Base-by-base conservation (phyloP, 192 early-diverging fungal species). In the Coemansia sp. region DNA sequence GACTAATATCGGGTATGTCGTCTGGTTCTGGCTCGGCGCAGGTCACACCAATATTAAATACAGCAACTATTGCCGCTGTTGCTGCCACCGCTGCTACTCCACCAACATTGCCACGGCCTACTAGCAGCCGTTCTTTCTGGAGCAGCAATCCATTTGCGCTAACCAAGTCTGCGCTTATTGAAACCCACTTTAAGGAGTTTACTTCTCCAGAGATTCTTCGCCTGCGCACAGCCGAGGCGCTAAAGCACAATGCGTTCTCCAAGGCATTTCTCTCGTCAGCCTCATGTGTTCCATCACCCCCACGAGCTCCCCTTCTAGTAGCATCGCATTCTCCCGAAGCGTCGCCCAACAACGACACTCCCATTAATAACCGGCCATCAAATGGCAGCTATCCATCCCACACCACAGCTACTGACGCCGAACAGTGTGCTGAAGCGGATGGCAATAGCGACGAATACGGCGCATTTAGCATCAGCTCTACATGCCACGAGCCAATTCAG, bases 171-270 rank as follows among this genome's bases (percentile, higher is more conserved):
- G 43, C 35, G 6, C 24, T 53, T 9, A 43, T 60, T 21, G 58
- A 66, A 15, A 58, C 57, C 15, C 50, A 56, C n/a, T 75, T 80
- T 39, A 60, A 71, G 43, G 43, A 23, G 15, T 55, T 74, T 50
- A 75, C 77, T 1, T 75, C 72, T 25, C 62, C 72, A 22, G 77
- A 80, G 32, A 70, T 80, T 10, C 54, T 80, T 23, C 77, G 72
- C 3, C 55, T 65, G 19, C 64, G 29, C 55, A 38, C 64, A 14
- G 53, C 19, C 3, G 64, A 65, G 10, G 64, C 25, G 22, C 56
- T 65, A 22, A 47, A 54, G 45, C 64, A 50, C 43, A 55, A 50
- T 6, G 4, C 8, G 5, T 27, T 25, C 17, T n/a, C 47, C n/a
- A 35, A 51, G 60, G 22, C 60, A 19, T 22, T 22, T 35, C 29